These are phyloP conservation scores for Vararia minispora DNA, from an alignment of 768 basidiomycete genomes.

Conservation along the genomic window DNA sequence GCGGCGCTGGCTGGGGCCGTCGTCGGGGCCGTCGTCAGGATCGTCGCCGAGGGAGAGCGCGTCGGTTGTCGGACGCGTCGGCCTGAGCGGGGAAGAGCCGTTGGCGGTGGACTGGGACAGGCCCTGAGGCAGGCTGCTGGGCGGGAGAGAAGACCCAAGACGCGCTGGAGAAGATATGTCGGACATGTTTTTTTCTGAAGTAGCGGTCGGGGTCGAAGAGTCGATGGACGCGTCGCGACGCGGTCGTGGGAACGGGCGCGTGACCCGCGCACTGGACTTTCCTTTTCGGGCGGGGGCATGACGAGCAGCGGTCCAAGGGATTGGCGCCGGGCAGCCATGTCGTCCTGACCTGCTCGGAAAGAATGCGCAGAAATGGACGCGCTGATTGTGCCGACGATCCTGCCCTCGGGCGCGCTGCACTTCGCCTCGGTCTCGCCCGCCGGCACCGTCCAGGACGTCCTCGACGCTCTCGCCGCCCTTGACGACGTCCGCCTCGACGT, in stretches of 20 bases:
- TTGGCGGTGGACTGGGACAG: constrained; percentile 27
- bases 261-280: no score
- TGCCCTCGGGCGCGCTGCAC: constrained; percentile 47
- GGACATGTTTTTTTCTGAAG: no score
- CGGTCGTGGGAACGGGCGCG: no score
- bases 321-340: no score
- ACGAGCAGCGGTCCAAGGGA: no score
- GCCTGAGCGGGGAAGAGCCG: constrained; percentile 17
- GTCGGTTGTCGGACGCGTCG: constrained; percentile 19
- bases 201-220: no score
- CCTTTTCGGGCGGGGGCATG: no score
- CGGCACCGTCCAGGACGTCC: constrained; percentile 49
- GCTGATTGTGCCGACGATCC: constrained; percentile 47
- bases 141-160: constrained; percentile 40
- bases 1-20: constrained; percentile 27
- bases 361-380: no score
- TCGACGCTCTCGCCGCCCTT: constrained; percentile 34
- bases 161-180: constrained; percentile 44
- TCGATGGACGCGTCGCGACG: no score
- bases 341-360: no score
- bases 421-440: constrained; percentile 46
- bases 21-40: constrained; percentile 24
- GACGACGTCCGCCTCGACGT: constrained; percentile 43
- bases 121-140: constrained; percentile 36
- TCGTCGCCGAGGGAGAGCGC: constrained; percentile 33